phyloP scores from a whole-genome alignment of 2,329 filamentous ascomycete species.

The Bisporella sp. region DNA sequence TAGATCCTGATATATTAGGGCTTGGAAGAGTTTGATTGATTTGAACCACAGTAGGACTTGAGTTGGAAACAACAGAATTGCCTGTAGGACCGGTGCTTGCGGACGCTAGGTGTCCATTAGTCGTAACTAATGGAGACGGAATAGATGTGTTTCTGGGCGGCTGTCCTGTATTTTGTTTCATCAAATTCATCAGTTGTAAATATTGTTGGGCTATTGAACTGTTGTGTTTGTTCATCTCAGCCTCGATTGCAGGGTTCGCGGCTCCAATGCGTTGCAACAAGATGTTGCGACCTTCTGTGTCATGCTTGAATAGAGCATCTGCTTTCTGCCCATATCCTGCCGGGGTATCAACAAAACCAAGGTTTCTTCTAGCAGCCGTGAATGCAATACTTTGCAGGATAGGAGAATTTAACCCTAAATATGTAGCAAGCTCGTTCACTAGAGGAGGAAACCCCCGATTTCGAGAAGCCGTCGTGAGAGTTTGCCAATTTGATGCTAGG shows the following conservation, averaged over 20 bases:
- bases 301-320: slow-evolving; percentile 30
- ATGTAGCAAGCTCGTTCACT: slow-evolving; percentile 45
- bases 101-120: too few species aligned
- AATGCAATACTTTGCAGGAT: slow-evolving; percentile 49
- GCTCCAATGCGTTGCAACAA: slow-evolving; percentile 20
- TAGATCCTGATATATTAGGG: too few species aligned
- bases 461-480: slow-evolving; percentile 30
- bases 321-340: slow-evolving; percentile 27
- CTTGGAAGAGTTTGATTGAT: too few species aligned
- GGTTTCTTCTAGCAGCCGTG: slow-evolving; percentile 40
- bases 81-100: too few species aligned
- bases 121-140: too few species aligned
- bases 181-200: too few species aligned
- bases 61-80: too few species aligned
- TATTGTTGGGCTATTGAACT: too few species aligned
- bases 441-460: slow-evolving; percentile 43
- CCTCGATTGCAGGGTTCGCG: slow-evolving; percentile 17
- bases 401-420: slow-evolving; percentile 41
- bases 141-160: too few species aligned
- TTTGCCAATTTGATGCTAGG: slow-evolving; percentile 35
- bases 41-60: too few species aligned
- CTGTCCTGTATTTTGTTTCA: too few species aligned
- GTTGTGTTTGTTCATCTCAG: slow-evolving; percentile 21
- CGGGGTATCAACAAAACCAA: slow-evolving; percentile 30
- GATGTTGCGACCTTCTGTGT: slow-evolving; percentile 28